These are phyloP conservation scores for Kodamaea laetipori DNA, from an alignment of 805 yeast species.

Conservation along the genomic window DNA sequence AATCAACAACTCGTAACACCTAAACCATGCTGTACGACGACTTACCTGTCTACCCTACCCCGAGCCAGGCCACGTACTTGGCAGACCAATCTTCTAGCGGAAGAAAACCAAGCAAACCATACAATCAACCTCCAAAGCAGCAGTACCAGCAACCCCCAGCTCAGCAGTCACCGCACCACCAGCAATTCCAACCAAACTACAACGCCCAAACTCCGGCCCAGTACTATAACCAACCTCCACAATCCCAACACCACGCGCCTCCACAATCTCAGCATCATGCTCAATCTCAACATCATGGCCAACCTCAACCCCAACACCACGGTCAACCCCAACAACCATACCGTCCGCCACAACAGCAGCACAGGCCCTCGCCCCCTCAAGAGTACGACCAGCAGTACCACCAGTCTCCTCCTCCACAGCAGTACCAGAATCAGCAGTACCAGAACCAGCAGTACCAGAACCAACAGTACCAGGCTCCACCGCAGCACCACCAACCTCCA, in stretches of 20 bases:
- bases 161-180: conserved; percentile 11
- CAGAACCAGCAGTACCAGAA: conserved; percentile 14
- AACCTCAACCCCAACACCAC: conserved; percentile 4
- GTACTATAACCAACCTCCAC: conserved; percentile 13
- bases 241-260: conserved; percentile 8
- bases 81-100: conserved; percentile 18
- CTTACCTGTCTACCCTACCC: conserved; percentile 48
- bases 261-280: conserved; percentile 7
- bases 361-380: conserved; percentile 10
- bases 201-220: conserved; percentile 11
- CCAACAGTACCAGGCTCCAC: conserved; percentile 14
- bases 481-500: conserved; percentile 15
- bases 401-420: conserved; percentile 16
- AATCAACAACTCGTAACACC: neutral
- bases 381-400: conserved; percentile 12
- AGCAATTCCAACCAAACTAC: conserved; percentile 5
- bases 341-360: conserved; percentile 4
- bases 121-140: conserved; percentile 10
- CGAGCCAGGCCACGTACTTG: conserved; percentile 43
- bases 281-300: conserved; percentile 14
- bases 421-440: conserved; percentile 14
- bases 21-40: conserved; percentile 34
- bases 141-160: conserved; percentile 12
- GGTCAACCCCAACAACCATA: conserved; percentile 6
- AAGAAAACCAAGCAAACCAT: conserved; percentile 4